phyloP scores from a whole-genome alignment of 2,329 filamentous ascomycete species.

The Graphilbum sp. region DNA sequence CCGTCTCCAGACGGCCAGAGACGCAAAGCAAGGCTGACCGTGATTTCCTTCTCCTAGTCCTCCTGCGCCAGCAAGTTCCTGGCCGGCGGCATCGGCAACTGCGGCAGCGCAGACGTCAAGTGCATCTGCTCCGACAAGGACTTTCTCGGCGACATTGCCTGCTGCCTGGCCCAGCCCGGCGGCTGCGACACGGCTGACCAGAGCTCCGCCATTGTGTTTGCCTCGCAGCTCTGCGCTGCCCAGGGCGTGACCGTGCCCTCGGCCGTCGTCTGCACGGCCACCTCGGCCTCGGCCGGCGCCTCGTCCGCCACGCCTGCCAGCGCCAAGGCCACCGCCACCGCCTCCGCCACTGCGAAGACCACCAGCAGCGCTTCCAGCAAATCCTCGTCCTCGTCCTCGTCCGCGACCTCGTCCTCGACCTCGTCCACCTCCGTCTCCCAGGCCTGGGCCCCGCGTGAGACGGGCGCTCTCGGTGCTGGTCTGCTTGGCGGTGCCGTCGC shows the following conservation, averaged over 20 bases:
- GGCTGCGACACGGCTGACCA: constrained; percentile 16
- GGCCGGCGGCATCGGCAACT: constrained; percentile 16
- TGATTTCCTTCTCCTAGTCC: not conserved
- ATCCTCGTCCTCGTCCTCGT: constrained; percentile 2
- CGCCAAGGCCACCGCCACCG: constrained; percentile 5
- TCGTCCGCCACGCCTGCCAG: constrained; percentile 1
- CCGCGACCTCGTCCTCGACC: constrained; percentile 2
- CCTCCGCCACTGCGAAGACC: constrained; percentile 2
- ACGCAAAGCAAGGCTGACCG: too few species aligned
- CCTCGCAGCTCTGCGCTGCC: constrained; percentile 16
- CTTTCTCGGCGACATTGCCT: constrained; percentile 24
- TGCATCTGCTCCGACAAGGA: constrained; percentile 25
- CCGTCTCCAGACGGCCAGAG: too few species aligned
- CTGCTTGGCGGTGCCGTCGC: constrained; percentile 10
- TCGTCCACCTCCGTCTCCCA: not conserved
- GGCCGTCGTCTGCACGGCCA: constrained; percentile 14
- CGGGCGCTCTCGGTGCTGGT: constrained; percentile 6
- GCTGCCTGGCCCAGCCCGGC: constrained; percentile 16
- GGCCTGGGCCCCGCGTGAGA: constrained; percentile 7
- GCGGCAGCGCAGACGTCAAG: constrained; percentile 16
- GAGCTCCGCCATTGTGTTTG: constrained; percentile 15
- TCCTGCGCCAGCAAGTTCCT: constrained; percentile 16
- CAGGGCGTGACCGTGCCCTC: constrained; percentile 18
- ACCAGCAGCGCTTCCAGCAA: constrained; percentile 4
- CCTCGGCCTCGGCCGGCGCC: not conserved